phyloP scores from a whole-genome alignment of 768 basidiomycete genomes.

The Tulasnella sp. region DNA sequence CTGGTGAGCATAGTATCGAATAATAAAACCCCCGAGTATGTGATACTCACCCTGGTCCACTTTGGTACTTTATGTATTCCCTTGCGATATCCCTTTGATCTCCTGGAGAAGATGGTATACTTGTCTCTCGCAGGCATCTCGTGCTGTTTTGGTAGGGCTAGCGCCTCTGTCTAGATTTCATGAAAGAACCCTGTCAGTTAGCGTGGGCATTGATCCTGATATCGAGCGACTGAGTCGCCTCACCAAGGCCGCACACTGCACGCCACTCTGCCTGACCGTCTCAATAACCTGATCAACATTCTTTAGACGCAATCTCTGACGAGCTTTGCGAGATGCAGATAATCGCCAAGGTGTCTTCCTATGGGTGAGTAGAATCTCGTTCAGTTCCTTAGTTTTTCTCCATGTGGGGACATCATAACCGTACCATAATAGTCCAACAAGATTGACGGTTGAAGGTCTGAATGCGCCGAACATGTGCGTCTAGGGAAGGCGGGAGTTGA shows the following conservation, averaged over 20 bases:
- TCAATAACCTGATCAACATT: conserved; percentile 90
- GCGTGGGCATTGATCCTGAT: not conserved
- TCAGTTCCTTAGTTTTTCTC: not conserved
- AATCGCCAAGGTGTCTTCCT: conserved; percentile 96
- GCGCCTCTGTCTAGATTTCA: conserved; percentile 52
- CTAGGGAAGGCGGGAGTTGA: not conserved
- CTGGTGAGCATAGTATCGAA: not conserved
- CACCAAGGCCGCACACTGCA: conserved; percentile 67
- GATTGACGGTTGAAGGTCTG: conserved; percentile 36
- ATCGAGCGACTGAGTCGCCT: conserved; percentile 24
- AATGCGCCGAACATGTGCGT: conserved; percentile 75
- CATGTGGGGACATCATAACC: conserved; percentile 17
- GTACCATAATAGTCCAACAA: conserved; percentile 79
- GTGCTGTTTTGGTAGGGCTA: conserved; percentile 81
- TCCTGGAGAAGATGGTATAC: conserved; percentile 79
- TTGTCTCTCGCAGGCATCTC: conserved; percentile 92
- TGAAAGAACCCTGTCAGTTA: not conserved
- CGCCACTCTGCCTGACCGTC: conserved; percentile 69
- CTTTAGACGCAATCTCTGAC: conserved; percentile 78
- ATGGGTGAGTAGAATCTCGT: not conserved
- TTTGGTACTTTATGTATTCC: conserved; percentile 97
- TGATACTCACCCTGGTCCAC: conserved; percentile 72
- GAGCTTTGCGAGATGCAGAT: conserved; percentile 84
- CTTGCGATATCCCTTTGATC: conserved; percentile 69
- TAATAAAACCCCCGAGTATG: not conserved